phyloP scores from a whole-genome alignment of 2,329 filamentous ascomycete species.

The Phyllosticta citribraziliensis region DNA sequence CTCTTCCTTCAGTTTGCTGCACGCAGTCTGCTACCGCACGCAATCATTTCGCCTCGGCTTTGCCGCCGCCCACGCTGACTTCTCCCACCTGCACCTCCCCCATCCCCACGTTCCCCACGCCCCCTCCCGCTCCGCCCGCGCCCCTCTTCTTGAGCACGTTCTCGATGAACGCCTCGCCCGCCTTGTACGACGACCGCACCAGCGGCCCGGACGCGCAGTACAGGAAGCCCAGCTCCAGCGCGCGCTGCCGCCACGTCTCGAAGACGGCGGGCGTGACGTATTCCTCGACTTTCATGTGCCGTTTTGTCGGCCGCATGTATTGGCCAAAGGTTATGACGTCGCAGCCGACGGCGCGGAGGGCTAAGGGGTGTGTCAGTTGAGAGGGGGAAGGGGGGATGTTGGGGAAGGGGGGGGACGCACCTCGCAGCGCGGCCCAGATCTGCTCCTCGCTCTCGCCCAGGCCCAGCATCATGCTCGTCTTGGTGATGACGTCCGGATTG shows the following conservation, averaged over 20 bases:
- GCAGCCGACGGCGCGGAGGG: conserved; percentile 69
- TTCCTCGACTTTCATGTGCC: conserved; percentile 92
- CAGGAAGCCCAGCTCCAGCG: conserved; percentile 89
- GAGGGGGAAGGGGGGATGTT: background rate
- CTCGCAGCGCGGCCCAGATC: conserved; percentile 65
- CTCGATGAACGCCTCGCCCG: conserved; percentile 96
- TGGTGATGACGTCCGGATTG: conserved; percentile 76
- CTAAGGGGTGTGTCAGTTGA: conserved; percentile 31
- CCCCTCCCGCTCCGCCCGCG: background rate
- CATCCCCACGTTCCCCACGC: too few species aligned
- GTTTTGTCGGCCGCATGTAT: conserved; percentile 98
- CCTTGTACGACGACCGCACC: conserved; percentile 93
- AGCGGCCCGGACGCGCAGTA: conserved; percentile 92
- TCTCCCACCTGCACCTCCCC: background rate
- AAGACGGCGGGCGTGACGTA: conserved; percentile 90
- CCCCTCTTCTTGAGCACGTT: conserved; percentile 75
- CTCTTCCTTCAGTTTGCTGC: too few species aligned
- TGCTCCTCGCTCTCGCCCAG: conserved; percentile 86
- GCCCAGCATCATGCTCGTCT: conserved; percentile 95
- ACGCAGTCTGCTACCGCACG: too few species aligned
- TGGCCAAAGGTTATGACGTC: conserved; percentile 99
- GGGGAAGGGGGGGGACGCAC: conserved; percentile 31
- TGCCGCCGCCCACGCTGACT: background rate
- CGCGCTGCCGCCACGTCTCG: conserved; percentile 81
- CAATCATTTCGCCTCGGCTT: background rate